These are phyloP conservation scores for Purpureocillium takamizusanense DNA, from an alignment of 2,329 filamentous ascomycete genomes.

Conservation along the genomic window DNA sequence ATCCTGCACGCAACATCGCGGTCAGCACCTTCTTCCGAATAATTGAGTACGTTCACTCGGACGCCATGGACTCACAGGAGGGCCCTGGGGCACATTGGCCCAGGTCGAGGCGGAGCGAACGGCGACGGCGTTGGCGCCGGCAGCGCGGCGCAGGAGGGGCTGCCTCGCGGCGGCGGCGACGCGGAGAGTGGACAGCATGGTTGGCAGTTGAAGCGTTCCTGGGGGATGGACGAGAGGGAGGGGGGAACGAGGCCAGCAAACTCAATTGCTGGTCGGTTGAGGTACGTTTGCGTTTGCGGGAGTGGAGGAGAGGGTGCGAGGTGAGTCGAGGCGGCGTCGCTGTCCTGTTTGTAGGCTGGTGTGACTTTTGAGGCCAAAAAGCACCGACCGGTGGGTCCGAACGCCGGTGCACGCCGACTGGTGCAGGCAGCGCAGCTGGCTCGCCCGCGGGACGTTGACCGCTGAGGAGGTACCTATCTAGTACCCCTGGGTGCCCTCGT, in stretches of 20 bases:
- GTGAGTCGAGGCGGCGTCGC: too few species aligned
- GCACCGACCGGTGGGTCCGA: too few species aligned
- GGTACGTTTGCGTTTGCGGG: too few species aligned
- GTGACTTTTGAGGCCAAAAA: too few species aligned
- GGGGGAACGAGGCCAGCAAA: slow-evolving; percentile 3
- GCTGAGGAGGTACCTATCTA: too few species aligned
- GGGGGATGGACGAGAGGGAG: background rate
- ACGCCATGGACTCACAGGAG: slow-evolving; percentile 61
- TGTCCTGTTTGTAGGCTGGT: too few species aligned
- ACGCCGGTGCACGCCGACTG: too few species aligned
- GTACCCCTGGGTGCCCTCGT: too few species aligned
- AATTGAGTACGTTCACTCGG: background rate
- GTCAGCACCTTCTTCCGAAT: slow-evolving; percentile 3
- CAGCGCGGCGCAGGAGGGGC: slow-evolving; percentile 23
- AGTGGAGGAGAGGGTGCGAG: too few species aligned
- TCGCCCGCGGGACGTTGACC: too few species aligned
- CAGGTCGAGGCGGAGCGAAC: slow-evolving; percentile 66
- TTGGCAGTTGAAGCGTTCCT: slow-evolving; percentile 2
- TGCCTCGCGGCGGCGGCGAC: slow-evolving; percentile 38
- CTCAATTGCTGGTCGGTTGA: background rate
- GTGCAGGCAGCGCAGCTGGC: too few species aligned
- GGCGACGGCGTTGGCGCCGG: slow-evolving; percentile 29
- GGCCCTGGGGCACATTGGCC: slow-evolving; percentile 85
- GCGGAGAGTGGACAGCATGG: slow-evolving; percentile 49
- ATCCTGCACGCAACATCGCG: slow-evolving; percentile 6